Conservation (phyloP, 495 filamentous ascomycete species). For the Cenococcum geophilum region DNA sequence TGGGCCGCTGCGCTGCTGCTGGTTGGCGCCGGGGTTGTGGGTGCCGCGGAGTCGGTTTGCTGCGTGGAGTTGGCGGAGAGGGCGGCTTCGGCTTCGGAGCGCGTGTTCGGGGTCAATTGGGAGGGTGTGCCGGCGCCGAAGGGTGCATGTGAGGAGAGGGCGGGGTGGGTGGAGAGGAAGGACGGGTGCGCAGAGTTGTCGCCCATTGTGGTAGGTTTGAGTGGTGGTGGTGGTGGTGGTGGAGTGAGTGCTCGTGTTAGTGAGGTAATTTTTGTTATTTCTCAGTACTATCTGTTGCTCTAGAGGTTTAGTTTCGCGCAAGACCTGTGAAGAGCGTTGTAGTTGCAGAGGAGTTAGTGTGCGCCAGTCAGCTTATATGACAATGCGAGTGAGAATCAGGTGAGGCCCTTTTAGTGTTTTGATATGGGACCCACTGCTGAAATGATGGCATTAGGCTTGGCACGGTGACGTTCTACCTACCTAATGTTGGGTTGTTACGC, state of each 20-base stretch:
- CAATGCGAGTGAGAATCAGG: not conserved
- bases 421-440: not conserved
- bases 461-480: constrained; percentile 4
- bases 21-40: constrained; percentile 15
- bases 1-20: not conserved
- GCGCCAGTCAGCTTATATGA: no score
- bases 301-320: no score
- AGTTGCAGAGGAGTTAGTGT: no score
- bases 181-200: not conserved
- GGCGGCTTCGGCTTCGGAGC: constrained; percentile 33
- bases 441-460: not conserved
- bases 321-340: no score
- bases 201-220: not conserved
- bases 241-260: not conserved
- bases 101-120: constrained; percentile 31
- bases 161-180: constrained; percentile 4
- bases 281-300: no score
- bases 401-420: not conserved
- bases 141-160: not conserved
- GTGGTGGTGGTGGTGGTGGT: not conserved
- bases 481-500: not conserved
- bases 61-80: constrained; percentile 19
- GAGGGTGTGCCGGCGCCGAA: constrained; percentile 14
- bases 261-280: not conserved
- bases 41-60: constrained; percentile 31